Evolutionary conservation across 768 basidiomycete species (phyloP), one percentile per base, ranked within the genome.

Genomic region (Leccinum fibrillosum): DNA sequence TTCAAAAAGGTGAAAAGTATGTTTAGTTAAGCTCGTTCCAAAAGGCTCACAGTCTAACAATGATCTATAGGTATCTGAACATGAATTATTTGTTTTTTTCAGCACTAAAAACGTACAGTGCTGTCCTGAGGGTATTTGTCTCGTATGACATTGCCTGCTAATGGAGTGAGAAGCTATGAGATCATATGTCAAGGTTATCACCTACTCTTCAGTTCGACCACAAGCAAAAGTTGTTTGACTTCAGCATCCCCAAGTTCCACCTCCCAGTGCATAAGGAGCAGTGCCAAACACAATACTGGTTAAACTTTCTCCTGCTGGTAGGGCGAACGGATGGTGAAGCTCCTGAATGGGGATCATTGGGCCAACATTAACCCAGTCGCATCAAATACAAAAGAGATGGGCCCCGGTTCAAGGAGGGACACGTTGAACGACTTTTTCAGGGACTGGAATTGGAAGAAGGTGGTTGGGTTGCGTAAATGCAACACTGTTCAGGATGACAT

Each of bases 181-280:
- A 47, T 5, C 28, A 37, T 2, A 64, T 64, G 56, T 1, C 12
- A 26, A 49, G 19, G 2, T 28, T 60, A 0, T 55, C 52, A 6
- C 4, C 12, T 10, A 4, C 19, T 10, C n/a, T 48, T 12, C 23
- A 26, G 4, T n/a, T 48, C 47, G 10, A 12, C 13, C 21, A 48
- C 5, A 3, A 13, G 10, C 13, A 48, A 11, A 25, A 48, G 44
- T 8, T 5, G 21, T 17, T 48, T 10, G 26, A 5, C 7, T 2
- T 48, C 17, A 42, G 71, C 6, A 57, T 80, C 2, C 78, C 76
- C 0, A 73, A 74, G 39, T 77, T 76, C 56, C 79, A 81, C 28
- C 64, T 78, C 13, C 66, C 68, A 2, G 72, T 64, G 0, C 78
- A 80, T 48, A 61, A 64, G 1, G 30, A 62, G 0, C 23, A 58